Evolutionary conservation across 495 filamentous ascomycete species (phyloP), one percentile per base, ranked within the genome.

Genomic region (Tuber umbilicatum): DNA sequence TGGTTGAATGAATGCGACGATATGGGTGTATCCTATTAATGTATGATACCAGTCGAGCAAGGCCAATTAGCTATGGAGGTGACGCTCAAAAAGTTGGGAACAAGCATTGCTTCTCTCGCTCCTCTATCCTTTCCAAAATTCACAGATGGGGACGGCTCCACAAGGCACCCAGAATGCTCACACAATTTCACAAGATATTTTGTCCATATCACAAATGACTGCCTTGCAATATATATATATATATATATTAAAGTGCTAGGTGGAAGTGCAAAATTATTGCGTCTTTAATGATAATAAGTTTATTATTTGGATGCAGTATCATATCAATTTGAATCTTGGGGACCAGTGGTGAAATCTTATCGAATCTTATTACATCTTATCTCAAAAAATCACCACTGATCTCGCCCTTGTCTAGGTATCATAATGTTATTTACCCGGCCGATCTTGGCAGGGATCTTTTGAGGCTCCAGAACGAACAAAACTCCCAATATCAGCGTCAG

Each of bases 261-360:
- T 37, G 41, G 72, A 73, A 41, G 73, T 69, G 73, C 39, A 41
- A 40, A 2, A 40, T 39, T 27, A n/a, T n/a, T 73, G 37, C 9
- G 39, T 6, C 39, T 45, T 45, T 68, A 68, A 70, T 69, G 40
- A 41, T 40, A 40, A 40, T 40, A 40, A 40, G n/a, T n/a, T 40
- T 40, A 40, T 40, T 40, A 68, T 68, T 35, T n/a, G 64, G 73
- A 5, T 60, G 50, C n/a, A 55, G n/a, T 60, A 60, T 73, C n/a
- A n/a, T n/a, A n/a, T n/a, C n/a, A n/a, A n/a, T n/a, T n/a, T 64
- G 9, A 55, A 55, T 21, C 12, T 45, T 31, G 14, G 10, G 38
- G 38, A 39, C 38, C 38, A 39, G 38, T 40, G 47, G 10, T 21
- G 41, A 47, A 10, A 50, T 72, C 71, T 73, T 73, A 73, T 73